These are phyloP conservation scores for Sindora glabra DNA, from an alignment of 306 rosid species.

Conservation along the genomic window DNA sequence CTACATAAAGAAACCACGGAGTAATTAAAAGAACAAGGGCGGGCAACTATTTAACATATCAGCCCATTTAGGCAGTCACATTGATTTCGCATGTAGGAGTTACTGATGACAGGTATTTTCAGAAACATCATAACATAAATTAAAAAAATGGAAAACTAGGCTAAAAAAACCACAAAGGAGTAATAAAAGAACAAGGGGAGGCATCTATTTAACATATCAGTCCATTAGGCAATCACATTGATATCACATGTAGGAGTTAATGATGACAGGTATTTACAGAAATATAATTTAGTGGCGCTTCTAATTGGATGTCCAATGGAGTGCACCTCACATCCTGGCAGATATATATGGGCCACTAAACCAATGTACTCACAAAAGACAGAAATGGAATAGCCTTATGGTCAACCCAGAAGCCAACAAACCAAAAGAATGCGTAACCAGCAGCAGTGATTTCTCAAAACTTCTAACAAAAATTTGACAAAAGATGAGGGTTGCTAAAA, in stretches of 20 bases:
- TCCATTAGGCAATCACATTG: no score
- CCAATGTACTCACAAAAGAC: not conserved
- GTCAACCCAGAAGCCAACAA: no score
- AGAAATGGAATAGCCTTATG: no score
- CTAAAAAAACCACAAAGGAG: no score
- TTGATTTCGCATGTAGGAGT: not conserved
- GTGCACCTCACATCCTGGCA: not conserved
- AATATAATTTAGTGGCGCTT: not conserved
- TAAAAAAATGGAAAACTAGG: no score
- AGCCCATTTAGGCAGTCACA: not conserved
- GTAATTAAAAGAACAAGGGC: not conserved
- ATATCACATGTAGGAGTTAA: no score
- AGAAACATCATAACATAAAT: no score
- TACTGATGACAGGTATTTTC: no score
- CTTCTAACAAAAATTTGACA: not conserved
- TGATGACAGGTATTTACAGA: no score
- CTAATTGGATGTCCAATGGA: not conserved
- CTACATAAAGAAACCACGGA: not conserved
- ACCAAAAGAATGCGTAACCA: no score
- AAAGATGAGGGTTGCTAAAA: not conserved
- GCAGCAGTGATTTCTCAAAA: not conserved
- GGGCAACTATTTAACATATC: not conserved
- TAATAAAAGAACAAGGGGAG: no score
- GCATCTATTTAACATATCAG: no score
- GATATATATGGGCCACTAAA: not conserved